phyloP scores from a whole-genome alignment of 768 basidiomycete genomes.

The Strobilomyces echinocephalus region DNA sequence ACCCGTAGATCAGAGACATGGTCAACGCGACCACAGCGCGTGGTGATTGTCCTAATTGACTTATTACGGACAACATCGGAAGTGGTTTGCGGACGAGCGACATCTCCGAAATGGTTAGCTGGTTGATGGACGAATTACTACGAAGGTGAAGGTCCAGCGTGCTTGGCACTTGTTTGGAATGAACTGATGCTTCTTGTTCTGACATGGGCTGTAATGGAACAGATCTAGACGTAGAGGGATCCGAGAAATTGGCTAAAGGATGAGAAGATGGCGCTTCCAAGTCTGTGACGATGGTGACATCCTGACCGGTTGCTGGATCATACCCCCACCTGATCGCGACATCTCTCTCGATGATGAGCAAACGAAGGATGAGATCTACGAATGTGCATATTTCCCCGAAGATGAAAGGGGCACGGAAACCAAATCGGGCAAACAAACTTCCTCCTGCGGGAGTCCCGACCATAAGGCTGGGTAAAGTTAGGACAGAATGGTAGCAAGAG shows the following conservation, averaged over 20 bases:
- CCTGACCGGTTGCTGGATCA: conserved; percentile 33
- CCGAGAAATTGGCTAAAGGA: not conserved
- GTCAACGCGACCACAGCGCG: conserved; percentile 45
- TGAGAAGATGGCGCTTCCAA: conserved; percentile 6
- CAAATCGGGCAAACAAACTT: conserved; percentile 46
- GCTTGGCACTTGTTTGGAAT: not conserved
- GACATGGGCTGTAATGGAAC: not conserved
- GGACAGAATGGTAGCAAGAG: not conserved
- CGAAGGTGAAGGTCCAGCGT: not conserved
- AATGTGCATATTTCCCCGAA: conserved; percentile 43
- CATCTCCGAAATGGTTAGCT: conserved; percentile 2
- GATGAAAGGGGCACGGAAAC: conserved; percentile 58
- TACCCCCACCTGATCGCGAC: conserved; percentile 46
- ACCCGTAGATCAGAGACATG: conserved; percentile 54
- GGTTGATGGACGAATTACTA: not conserved
- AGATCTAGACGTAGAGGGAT: not conserved
- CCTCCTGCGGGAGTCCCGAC: conserved; percentile 59
- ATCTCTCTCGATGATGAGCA: conserved; percentile 55
- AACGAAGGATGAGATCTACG: conserved; percentile 49
- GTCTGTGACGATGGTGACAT: conserved; percentile 1
- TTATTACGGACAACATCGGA: conserved; percentile 40
- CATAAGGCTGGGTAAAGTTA: conserved; percentile 35
- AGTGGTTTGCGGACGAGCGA: conserved; percentile 23
- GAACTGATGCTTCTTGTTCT: not conserved
- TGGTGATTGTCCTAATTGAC: conserved; percentile 39